phyloP scores from a whole-genome alignment of 2,329 filamentous ascomycete genomes.

The Cladophialophora yegresii region DNA sequence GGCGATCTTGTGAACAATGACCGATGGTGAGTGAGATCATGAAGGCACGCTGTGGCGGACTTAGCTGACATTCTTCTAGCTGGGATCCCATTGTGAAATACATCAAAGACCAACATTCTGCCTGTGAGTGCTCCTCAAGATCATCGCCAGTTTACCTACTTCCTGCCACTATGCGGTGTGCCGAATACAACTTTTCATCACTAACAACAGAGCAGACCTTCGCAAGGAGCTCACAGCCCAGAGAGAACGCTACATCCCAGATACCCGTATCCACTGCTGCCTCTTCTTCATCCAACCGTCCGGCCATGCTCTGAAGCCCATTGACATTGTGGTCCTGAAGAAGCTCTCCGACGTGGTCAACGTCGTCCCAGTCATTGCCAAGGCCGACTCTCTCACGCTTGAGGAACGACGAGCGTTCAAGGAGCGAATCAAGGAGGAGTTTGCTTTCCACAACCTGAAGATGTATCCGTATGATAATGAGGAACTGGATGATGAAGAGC shows the following conservation, averaged over 20 bases:
- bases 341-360: constrained; percentile 99
- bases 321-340: constrained; percentile 99
- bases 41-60: neutral
- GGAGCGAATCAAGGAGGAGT: constrained; percentile 99
- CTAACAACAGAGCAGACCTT: constrained; percentile 58
- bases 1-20: constrained; percentile 99
- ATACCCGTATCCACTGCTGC: constrained; percentile 99
- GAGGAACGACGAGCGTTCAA: constrained; percentile 97
- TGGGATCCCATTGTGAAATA: constrained; percentile 99
- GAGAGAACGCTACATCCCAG: constrained; percentile 98
- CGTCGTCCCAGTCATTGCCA: constrained; percentile 97
- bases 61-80: constrained; percentile 45
- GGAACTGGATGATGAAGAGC: constrained; percentile 96
- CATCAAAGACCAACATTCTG: constrained; percentile 99
- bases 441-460: constrained; percentile 98
- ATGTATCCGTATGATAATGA: constrained; percentile 99
- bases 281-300: constrained; percentile 99
- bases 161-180: too few species aligned
- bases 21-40: constrained; percentile 64
- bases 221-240: constrained; percentile 99
- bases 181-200: neutral
- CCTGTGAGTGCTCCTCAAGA: constrained; percentile 51
- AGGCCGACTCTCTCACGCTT: constrained; percentile 92
- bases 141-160: neutral
- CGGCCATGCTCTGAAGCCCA: constrained; percentile 96